Conservation (phyloP, 495 filamentous ascomycete genomes). For the Penicillium turbatum region DNA sequence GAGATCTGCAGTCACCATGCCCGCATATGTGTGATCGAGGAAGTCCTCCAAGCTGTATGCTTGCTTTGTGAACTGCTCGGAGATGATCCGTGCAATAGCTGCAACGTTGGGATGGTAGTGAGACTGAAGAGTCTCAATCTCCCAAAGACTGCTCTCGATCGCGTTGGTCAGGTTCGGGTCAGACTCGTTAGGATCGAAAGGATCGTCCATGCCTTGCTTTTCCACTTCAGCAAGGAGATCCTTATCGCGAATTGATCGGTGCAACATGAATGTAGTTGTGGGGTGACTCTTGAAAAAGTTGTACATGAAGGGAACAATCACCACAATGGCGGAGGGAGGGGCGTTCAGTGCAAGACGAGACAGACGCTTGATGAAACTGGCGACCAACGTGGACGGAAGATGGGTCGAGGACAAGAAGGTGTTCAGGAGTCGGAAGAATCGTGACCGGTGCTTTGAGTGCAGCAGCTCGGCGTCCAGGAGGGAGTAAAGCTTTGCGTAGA, state of each 20-base stretch:
- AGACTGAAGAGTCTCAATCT: slow-evolving; percentile 79
- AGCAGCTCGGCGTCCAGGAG: slow-evolving; percentile 78
- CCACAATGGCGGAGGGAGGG: slow-evolving; percentile 82
- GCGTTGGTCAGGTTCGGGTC: slow-evolving; percentile 84
- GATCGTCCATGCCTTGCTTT: slow-evolving; percentile 68
- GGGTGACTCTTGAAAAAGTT: slow-evolving; percentile 91
- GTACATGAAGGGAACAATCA: slow-evolving; percentile 87
- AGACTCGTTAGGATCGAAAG: slow-evolving; percentile 66
- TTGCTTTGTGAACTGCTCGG: slow-evolving; percentile 96
- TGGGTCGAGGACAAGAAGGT: slow-evolving; percentile 91
- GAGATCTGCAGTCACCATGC: slow-evolving; percentile 79
- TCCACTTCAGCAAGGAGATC: slow-evolving; percentile 54
- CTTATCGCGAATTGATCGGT: slow-evolving; percentile 61
- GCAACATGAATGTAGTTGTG: slow-evolving; percentile 90
- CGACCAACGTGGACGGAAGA: slow-evolving; percentile 83
- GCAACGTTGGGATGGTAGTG: slow-evolving; percentile 98
- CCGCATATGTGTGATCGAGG: slow-evolving; percentile 87
- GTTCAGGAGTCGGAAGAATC: slow-evolving; percentile 88
- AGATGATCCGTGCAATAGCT: slow-evolving; percentile 86
- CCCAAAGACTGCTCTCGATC: slow-evolving; percentile 92
- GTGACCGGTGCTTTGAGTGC: slow-evolving; percentile 88
- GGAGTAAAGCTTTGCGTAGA: slow-evolving; percentile 92
- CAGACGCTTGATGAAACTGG: slow-evolving; percentile 92
- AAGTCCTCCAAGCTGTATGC: slow-evolving; percentile 92
- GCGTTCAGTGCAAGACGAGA: slow-evolving; percentile 76